A percentile compares a stretch with the other conserved stretches of the same genome.
Evolutionary conservation across 1,284 basidiomycete genomes (phyloP).

Genomic region (Anthracocystis walkeri): DNA sequence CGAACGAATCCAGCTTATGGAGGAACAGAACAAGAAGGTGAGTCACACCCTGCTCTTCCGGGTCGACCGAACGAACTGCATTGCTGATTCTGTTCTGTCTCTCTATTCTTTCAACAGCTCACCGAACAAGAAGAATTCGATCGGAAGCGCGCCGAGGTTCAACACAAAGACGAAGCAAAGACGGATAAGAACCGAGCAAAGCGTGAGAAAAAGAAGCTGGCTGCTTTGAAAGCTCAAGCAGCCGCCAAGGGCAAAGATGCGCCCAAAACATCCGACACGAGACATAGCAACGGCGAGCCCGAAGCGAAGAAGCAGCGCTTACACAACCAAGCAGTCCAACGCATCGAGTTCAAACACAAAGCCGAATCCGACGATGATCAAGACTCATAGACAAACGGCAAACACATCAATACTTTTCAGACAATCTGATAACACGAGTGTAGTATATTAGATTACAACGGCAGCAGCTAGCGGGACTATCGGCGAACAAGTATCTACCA

Average conservation of each 20-base stretch:
- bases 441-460: background rate
- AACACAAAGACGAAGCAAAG: slow-evolving; percentile 68
- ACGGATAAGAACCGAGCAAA: slow-evolving; percentile 66
- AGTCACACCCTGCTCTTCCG: slow-evolving; percentile 49
- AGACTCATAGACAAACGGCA: background rate
- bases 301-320: slow-evolving; percentile 36
- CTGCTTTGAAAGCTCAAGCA: slow-evolving; percentile 43
- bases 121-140: slow-evolving; percentile 55
- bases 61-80: no score
- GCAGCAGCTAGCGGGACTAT: background rate
- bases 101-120: slow-evolving; percentile 18
- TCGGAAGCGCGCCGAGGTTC: slow-evolving; percentile 31
- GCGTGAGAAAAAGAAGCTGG: slow-evolving; percentile 62
- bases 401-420: no score
- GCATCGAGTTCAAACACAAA: slow-evolving; percentile 34
- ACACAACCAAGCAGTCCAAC: slow-evolving; percentile 28
- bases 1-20: slow-evolving; percentile 90
- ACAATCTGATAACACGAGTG: background rate
- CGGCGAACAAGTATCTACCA: background rate
- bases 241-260: slow-evolving; percentile 31
- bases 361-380: slow-evolving; percentile 20
- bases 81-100: background rate
- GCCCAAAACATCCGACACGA: slow-evolving; percentile 1
- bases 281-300: slow-evolving; percentile 11
- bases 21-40: slow-evolving; percentile 83